Evolutionary conservation across 768 basidiomycete species (phyloP), one percentile per base, ranked within the genome.

Genomic region (Tricholoma matsutake): DNA sequence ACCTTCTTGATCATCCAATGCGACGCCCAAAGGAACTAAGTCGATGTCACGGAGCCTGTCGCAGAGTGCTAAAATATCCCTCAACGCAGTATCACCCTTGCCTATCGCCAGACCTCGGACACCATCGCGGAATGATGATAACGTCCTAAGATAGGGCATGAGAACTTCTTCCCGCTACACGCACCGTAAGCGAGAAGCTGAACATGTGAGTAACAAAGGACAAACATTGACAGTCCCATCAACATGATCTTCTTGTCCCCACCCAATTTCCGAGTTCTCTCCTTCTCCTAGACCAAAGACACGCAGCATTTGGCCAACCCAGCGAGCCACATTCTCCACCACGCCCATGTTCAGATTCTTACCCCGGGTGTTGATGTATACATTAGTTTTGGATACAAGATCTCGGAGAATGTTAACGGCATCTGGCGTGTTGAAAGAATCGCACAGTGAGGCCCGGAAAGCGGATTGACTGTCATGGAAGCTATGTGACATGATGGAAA

Each of bases 1-100:
- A 88, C 94, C 94, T 80, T 96, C 94, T 77, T 94, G 93, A 77
- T 99, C 97, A 71, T 98, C 97, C 34, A 99, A 78, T 7, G 95
- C 95, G 6, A 99, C 93, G 7, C 97, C 97, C 54, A 98, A 79
- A n/a, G 94, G 89, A 45, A 96, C 88, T 45, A 98, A 78, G 69
- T 97, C 96, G 34, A 83, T 79, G 70, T 98, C 96, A 14, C 97
- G 86, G 61, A 99, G 82, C 64, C 85, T 87, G 77, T 99, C 97
- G 68, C 88, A 95, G 22, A 97, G 83, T 20, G 85, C 81, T 52
- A 99, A 78, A 63, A 98, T 91, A 63, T 96, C 91, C 71, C 86
- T 86, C 39, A 89, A 73, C 2, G 91, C 82, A 18, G 80, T 75
- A 9, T 87, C 85, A 18, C 79, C 78, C 69, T 86, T 88, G 31